Percentiles rank a stretch among this genome's conserved stretches.
Evolutionary conservation across 106 monocot genomes (phyloP).

Genomic region (Acorus calamus): DNA sequence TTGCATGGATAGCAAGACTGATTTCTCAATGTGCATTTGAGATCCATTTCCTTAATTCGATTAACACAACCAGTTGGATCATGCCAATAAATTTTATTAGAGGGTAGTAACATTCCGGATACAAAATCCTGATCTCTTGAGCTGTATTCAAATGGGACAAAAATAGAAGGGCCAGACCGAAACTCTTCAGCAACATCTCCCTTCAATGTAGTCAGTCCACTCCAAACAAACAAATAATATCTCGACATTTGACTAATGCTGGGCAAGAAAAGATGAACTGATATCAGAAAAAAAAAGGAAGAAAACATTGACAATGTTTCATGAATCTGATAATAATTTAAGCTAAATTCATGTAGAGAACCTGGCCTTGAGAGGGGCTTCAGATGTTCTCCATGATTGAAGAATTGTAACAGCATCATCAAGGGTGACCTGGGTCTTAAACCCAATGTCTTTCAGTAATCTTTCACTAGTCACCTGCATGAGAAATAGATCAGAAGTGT

Average conservation of each 20-base stretch:
- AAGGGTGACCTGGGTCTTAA: slow-evolving; percentile 64
- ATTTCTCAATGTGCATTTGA: slow-evolving; percentile 2
- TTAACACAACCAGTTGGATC: slow-evolving; percentile 88
- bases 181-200: slow-evolving; percentile 31
- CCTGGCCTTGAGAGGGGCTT: slow-evolving; percentile 43
- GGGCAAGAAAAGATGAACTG: slow-evolving; percentile 5
- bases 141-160: slow-evolving; percentile 42
- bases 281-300: background rate
- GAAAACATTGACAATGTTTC: too few species aligned
- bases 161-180: slow-evolving; percentile 42
- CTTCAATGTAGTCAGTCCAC: slow-evolving; percentile 20
- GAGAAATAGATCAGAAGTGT: background rate
- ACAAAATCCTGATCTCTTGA: slow-evolving; percentile 19
- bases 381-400: slow-evolving; percentile 28
- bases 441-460: slow-evolving; percentile 66
- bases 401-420: slow-evolving; percentile 64
- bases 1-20: slow-evolving; percentile 16
- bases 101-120: slow-evolving; percentile 45
- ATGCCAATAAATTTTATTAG: slow-evolving; percentile 68
- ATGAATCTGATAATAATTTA: too few species aligned
- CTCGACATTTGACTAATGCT: slow-evolving; percentile 80
- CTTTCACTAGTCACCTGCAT: slow-evolving; percentile 65
- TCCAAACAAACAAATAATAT: slow-evolving; percentile 58
- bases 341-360: slow-evolving; percentile 3
- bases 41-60: slow-evolving; percentile 29